Percentiles rank a stretch among this genome's conserved stretches.
Evolutionary conservation across 2,329 filamentous ascomycete genomes (phyloP).

Genomic region (Neofusicoccum ribis): DNA sequence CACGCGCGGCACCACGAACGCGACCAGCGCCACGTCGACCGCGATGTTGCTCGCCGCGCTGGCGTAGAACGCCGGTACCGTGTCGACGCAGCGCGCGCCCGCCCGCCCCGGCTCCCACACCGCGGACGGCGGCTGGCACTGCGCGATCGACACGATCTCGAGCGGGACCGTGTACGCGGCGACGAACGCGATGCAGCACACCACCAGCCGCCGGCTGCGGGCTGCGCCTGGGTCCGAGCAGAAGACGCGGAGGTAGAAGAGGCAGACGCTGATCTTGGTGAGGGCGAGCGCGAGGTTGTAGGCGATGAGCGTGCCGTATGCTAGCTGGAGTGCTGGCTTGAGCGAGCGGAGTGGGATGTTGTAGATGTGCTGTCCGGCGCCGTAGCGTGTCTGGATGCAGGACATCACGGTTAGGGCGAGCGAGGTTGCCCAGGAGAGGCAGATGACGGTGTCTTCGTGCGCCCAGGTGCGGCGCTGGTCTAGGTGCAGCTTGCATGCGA

Average conservation of each 20-base stretch:
- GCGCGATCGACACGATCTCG: slow-evolving; percentile 26
- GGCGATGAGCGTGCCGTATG: slow-evolving; percentile 27
- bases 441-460: background rate
- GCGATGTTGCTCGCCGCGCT: slow-evolving; percentile 26
- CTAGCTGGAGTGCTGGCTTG: slow-evolving; percentile 20
- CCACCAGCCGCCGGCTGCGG: too few relatives aligned
- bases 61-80: slow-evolving; percentile 25
- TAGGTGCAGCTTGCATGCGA: background rate
- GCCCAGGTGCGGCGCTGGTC: background rate
- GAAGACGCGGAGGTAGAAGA: slow-evolving; percentile 35
- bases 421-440: background rate
- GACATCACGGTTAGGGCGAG: background rate
- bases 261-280: slow-evolving; percentile 33
- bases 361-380: background rate
- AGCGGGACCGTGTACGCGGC: slow-evolving; percentile 26
- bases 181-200: slow-evolving; percentile 26
- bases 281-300: slow-evolving; percentile 33
- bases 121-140: slow-evolving; percentile 34
- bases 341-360: background rate
- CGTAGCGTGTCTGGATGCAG: background rate
- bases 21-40: slow-evolving; percentile 31
- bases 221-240: too few relatives aligned
- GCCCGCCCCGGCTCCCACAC: slow-evolving; percentile 33
- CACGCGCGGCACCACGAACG: slow-evolving; percentile 30
- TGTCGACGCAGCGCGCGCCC: slow-evolving; percentile 36